A percentile compares a stretch with the other conserved stretches of the same genome.
These are phyloP conservation scores for Patellaria atrata DNA, from an alignment of 495 filamentous ascomycete genomes.

Conservation along the genomic window DNA sequence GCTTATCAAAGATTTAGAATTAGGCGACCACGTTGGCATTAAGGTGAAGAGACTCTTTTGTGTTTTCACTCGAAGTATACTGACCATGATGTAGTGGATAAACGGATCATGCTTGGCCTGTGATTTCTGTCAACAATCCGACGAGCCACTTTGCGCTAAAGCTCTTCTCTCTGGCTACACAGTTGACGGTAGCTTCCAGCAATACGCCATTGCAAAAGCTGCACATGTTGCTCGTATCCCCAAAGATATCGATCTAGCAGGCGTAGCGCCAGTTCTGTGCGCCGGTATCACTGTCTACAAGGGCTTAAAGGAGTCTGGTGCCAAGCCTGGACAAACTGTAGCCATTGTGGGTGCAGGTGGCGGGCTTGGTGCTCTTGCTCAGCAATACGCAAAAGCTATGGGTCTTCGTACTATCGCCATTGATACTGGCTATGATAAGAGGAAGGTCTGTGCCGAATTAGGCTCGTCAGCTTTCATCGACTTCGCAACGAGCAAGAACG, in stretches of 20 bases:
- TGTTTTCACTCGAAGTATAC: not conserved
- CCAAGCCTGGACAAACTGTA: slow-evolving; percentile 58
- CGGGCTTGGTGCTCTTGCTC: slow-evolving; percentile 66
- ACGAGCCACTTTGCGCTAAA: slow-evolving; percentile 62
- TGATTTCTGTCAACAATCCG: slow-evolving; percentile 61
- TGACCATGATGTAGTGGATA: slow-evolving; percentile 41
- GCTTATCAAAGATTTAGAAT: slow-evolving; percentile 54
- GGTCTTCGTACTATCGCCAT: slow-evolving; percentile 65
- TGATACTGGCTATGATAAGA: slow-evolving; percentile 68
- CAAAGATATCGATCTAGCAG: slow-evolving; percentile 59
- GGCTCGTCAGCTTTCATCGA: slow-evolving; percentile 66
- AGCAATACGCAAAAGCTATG: slow-evolving; percentile 85
- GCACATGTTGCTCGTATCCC: slow-evolving; percentile 67
- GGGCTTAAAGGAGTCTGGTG: slow-evolving; percentile 71
- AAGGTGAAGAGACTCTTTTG: slow-evolving; percentile 37
- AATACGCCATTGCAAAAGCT: slow-evolving; percentile 80
- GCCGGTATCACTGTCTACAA: slow-evolving; percentile 92
- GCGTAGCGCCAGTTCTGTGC: slow-evolving; percentile 66
- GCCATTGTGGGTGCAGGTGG: slow-evolving; percentile 84
- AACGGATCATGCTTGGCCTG: slow-evolving; percentile 71
- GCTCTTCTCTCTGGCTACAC: slow-evolving; percentile 74
- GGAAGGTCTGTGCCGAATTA: slow-evolving; percentile 46
- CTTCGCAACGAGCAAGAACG: slow-evolving; percentile 53
- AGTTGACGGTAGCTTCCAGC: slow-evolving; percentile 84
- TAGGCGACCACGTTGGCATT: slow-evolving; percentile 72